A percentile compares a stretch with the other conserved stretches of the same genome.
phyloP scores from a whole-genome alignment of 1,139 yeast species.

The Saccharomyces pastorianus region DNA sequence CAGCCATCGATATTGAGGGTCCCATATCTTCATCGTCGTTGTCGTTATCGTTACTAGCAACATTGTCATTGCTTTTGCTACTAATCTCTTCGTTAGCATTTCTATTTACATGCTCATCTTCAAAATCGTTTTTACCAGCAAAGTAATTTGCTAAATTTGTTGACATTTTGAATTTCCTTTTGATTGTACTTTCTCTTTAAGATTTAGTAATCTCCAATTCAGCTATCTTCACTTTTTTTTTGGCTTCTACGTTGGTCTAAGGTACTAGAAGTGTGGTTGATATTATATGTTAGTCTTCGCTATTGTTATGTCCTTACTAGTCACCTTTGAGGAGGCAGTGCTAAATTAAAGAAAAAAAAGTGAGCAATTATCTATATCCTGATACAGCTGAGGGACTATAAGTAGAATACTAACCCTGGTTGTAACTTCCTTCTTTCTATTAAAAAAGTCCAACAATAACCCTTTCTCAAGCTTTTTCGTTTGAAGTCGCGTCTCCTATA shows the following conservation, averaged over 20 bases:
- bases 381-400: neutral
- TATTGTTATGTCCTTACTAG: neutral
- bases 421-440: neutral
- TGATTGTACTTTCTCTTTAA: neutral
- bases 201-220: neutral
- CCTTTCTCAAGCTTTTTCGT: neutral
- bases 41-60: neutral
- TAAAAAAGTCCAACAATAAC: neutral
- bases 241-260: neutral
- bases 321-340: neutral
- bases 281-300: neutral
- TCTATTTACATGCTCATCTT: neutral
- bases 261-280: neutral
- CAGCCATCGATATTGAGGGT: conserved; percentile 38
- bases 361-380: neutral
- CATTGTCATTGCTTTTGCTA: neutral
- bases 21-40: conserved; percentile 30
- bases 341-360: neutral
- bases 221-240: neutral
- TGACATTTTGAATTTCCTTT: conserved; percentile 1
- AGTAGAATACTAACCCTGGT: neutral
- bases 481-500: neutral
- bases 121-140: neutral
- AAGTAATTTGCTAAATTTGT: conserved; percentile 4
- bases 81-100: neutral